Base-by-base conservation (phyloP, 148 eudicot species). In the Persicaria tinctoria region DNA sequence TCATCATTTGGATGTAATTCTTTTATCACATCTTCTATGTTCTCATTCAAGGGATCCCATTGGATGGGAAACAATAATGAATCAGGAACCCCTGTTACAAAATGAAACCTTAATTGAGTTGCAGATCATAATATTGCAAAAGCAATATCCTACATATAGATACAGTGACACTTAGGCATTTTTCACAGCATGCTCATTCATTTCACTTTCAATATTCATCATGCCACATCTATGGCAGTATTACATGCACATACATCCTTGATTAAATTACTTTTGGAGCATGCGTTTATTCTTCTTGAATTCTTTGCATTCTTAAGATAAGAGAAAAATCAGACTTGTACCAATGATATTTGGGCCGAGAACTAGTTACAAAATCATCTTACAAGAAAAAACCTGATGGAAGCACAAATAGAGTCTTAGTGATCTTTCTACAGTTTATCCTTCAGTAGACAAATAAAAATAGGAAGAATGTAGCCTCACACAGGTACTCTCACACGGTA, bases 61-160 rank as follows among this genome's bases (percentile, higher is more conserved):
- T 14, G 47, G 13, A 66, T 44, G 18, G 70, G 70, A 66, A 66
- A 66, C 47, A 66, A 66, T 47, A 66, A 66, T 66, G 48, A 41
- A 44, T 66, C 70, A 4, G 70, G 70, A 66, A 66, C 8, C 14
- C 70, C 70, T 66, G 70, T 41, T 66, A 5, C 46, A 66, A 66
- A 66, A 41, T 5, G 44, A 9, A 66, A 13, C 17, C 13, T 66
- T 13, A 66, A 66, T 14, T 23, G 20, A 41, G 27, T 23, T 60
- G 13, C 18, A 66, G 46, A 64, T 41, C 47, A 66, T 14, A 38
- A 6, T 66, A 66, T 13, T 13, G 44, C 48, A 12, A 13, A 5
- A 66, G 46, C 68, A 32, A 11, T 10, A 63, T 63, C 68, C 6
- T 27, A 63, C 45, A 27, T 32, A 32, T 4, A 63, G 5, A 45